Evolutionary conservation across 2,329 filamentous ascomycete genomes (phyloP), one percentile per base, ranked within the genome.

Genomic region (Nigrograna mackinnonii): DNA sequence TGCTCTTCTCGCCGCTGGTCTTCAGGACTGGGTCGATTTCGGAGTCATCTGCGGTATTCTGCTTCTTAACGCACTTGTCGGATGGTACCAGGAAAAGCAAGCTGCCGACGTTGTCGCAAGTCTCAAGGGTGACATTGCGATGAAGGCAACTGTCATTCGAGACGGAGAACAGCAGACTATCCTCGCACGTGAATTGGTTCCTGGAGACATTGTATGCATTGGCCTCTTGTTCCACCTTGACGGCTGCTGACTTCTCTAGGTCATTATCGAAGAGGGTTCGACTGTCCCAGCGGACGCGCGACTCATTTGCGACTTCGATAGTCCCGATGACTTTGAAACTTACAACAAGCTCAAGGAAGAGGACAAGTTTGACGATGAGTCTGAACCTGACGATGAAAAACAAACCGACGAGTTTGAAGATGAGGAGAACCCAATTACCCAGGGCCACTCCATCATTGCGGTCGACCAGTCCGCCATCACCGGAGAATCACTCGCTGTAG

Each of bases 11-110:
- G 85, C 86, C 57, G 83, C 83, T 64, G 86, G 85, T 79, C 83
- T 90, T 51, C 78, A 79, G 66, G 84, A 87, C 71, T 89, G 85
- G 85, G 79, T 88, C 52, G 86, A 90, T 79, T 67, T 89, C 55
- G 85, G 85, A 79, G 84, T 90, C 68, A 89, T 89, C 67, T 81
- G 85, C 58, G 86, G 80, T 76, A 89, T 90, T 69, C 74, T 90
- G 42, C 58, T 85, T 64, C 83, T 90, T 50, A 90, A 90, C 74
- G 86, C 86, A 53, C 73, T 84, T 51, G 86, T 89, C 67, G 86
- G 86, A 76, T 89, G 85, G 82, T 89, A 89, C 69, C 86, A 89
- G 69, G 86, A 89, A 72, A 89, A 89, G 76, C 85, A 89, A 71
- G 86, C 86, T 58, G 86, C 85, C 54, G 86, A 89, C 70, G 85